phyloP scores from a whole-genome alignment of 176 grass and related monocot genomes.

The Saccharum officinarum region DNA sequence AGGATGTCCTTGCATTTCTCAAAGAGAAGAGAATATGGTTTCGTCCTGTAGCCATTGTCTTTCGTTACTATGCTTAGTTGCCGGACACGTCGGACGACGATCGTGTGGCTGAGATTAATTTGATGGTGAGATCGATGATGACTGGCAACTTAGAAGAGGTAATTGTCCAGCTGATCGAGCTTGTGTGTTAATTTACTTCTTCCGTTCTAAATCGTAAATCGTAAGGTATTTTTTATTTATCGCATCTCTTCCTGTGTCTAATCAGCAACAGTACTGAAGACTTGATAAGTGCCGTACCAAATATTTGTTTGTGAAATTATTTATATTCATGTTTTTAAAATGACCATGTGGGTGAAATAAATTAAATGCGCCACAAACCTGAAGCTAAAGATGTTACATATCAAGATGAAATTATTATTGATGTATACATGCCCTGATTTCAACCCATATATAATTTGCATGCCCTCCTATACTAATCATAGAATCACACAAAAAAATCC shows the following conservation, averaged over 20 bases:
- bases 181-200: too few species aligned
- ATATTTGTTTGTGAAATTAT: background rate
- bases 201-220: too few species aligned
- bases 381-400: too few species aligned
- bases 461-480: background rate
- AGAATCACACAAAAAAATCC: background rate
- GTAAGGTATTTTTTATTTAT: too few species aligned
- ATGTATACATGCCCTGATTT: background rate
- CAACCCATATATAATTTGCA: background rate
- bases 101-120: background rate
- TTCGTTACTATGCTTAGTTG: background rate
- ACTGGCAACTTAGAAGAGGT: too few species aligned
- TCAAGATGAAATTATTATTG: too few species aligned
- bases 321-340: background rate
- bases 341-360: background rate
- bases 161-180: background rate
- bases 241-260: background rate
- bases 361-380: too few species aligned
- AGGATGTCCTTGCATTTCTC: background rate
- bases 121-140: background rate
- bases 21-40: background rate
- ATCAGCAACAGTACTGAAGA: background rate
- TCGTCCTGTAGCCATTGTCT: background rate
- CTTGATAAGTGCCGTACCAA: background rate
- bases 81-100: background rate